Base-by-base conservation (phyloP, 768 basidiomycete species). In the Psilocybe sp. region DNA sequence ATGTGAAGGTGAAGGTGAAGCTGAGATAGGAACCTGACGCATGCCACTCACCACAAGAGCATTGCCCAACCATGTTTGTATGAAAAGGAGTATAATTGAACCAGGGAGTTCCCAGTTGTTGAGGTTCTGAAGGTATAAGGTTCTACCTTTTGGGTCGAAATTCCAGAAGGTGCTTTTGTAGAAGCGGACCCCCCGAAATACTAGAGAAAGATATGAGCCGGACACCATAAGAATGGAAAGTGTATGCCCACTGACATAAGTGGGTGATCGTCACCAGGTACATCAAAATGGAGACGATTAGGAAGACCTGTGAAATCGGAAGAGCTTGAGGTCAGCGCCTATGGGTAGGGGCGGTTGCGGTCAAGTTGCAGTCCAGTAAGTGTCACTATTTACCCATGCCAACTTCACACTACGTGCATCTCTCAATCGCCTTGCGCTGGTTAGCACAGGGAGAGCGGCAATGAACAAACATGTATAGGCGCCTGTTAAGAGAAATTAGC, bases 31-130 rank as follows among this genome's bases (percentile, higher is more conserved):
- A 28, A 28, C 23, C 7, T 28, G 23, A 28, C 23, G 3, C 4
- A 28, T 28, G 4, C 7, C 23, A 60, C 62, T 37, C n/a, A 63
- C 64, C 28, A 61, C 60, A 15, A 65, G 53, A 19, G 48, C 43
- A 39, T 65, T 60, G 12, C 62, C 64, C 5, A 60, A n/a, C 61
- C 63, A 64, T 7, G 59, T 60, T 53, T 60, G 54, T n/a, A 59
- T 36, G 16, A 56, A 63, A 5, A 60, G 20, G 7, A 57, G 19
- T 14, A 59, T 44, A 40, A 52, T 59, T 47, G 60, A 51, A 33
- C 50, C 50, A 23, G 55, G 34, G 23, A 53, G 60, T 14, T 63
- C 58, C 64, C 64, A 65, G 9, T 45, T 41, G 3, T 47, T 49
- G 45, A 7, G 23, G 23, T 28, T 28, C 39, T 42, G 52, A 38